phyloP scores from a whole-genome alignment of 2,329 filamentous ascomycete genomes.

The Hawksworthiomyces lignivorus region DNA sequence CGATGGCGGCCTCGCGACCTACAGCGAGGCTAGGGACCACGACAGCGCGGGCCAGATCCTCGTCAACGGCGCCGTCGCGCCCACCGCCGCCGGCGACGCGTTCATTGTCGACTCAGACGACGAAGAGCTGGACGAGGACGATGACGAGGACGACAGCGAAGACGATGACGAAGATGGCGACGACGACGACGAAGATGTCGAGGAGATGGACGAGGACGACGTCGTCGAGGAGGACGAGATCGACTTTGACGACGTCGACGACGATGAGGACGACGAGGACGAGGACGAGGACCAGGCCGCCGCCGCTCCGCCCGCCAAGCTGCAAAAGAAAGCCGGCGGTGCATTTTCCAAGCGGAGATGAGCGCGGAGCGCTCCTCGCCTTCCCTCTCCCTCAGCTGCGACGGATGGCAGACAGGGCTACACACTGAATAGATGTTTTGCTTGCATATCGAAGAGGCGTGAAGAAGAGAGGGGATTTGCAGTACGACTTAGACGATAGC shows the following conservation, averaged over 20 bases:
- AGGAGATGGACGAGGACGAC: constrained; percentile 13
- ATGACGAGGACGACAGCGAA: constrained; percentile 72
- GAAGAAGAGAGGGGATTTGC: too few species aligned
- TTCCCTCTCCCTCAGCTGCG: too few species aligned
- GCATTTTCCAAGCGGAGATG: constrained; percentile 24
- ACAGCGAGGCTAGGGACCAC: constrained; percentile 74
- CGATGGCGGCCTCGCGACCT: constrained; percentile 50
- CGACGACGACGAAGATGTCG: constrained; percentile 4
- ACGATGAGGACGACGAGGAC: constrained; percentile 27
- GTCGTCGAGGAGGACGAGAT: constrained; percentile 23
- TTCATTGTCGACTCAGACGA: constrained; percentile 12
- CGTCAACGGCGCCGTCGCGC: constrained; percentile 25
- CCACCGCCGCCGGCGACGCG: constrained; percentile 14
- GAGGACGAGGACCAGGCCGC: constrained; percentile 24
- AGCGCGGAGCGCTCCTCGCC: not conserved
- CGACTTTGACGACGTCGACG: constrained; percentile 26
- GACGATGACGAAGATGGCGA: constrained; percentile 74
- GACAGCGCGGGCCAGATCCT: constrained; percentile 27
- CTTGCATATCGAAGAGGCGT: too few species aligned
- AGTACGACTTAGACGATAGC: too few species aligned
- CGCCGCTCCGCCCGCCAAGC: constrained; percentile 25
- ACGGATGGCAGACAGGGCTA: too few species aligned
- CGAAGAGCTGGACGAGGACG: constrained; percentile 50
- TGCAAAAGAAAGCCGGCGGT: constrained; percentile 24
- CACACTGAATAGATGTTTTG: too few species aligned